Base-by-base conservation (phyloP, 495 filamentous ascomycete genomes). In the Neohortaea acidophila region DNA sequence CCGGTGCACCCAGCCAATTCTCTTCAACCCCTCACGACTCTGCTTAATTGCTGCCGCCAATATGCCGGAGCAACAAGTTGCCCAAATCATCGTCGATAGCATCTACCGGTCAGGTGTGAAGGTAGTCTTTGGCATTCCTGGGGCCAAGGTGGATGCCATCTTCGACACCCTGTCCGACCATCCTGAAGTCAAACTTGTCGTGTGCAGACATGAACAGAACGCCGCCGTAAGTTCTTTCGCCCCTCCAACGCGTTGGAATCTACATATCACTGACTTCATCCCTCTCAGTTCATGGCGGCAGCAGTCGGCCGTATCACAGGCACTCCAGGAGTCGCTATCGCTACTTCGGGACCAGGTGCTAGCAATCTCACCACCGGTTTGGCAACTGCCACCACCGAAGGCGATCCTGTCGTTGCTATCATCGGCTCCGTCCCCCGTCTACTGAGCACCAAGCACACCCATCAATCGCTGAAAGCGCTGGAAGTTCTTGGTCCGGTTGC, bases 271-370 rank as follows among this genome's bases (percentile, higher is more conserved):
- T n/a, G n/a, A n/a, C n/a, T n/a, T n/a, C n/a, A n/a, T n/a, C n/a
- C n/a, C n/a, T n/a, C n/a, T n/a, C n/a, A n/a, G n/a, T 59, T 61
- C 50, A 61, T 61, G 28, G 59, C 59, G 14, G 55, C 57, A 7
- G 59, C 55, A 8, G 36, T 54, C 8, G 59, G 59, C 14, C 52
- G 52, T 10, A 44, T 61, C 20, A 59, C 58, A 3, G 58, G 53
- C 14, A 39, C 43, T 0, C 59, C 57, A 2, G 59, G 59, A 7
- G 57, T 59, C 0, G 58, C 53, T 42, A 55, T 61, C 23, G 59
- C 55, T 0, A 61, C 59, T 0, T 59, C 55, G 14, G 59, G 59
- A 0, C 59, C 59, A 8, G 59, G 59, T 12, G 56, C 56, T 5
- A 52, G 50, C 31, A 61, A 61, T 33, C 51, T 61, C 12, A 53